Base-by-base conservation (phyloP, 495 filamentous ascomycete genomes). In the Neurospora sp. region DNA sequence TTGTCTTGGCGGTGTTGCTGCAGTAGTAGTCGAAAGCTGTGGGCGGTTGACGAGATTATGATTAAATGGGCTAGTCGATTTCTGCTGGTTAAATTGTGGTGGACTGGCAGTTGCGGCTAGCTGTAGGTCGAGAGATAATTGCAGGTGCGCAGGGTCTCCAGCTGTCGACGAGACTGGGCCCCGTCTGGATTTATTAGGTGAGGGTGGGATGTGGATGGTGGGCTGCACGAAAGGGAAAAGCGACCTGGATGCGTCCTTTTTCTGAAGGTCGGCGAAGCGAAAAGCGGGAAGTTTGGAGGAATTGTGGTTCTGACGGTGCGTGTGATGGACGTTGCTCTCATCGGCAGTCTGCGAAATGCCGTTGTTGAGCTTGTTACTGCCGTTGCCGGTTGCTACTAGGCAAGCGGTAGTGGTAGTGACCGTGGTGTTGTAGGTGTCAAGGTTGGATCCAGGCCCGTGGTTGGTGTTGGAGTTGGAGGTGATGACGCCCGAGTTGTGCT, bases 251-350 rank as follows among this genome's bases (percentile, higher is more conserved):
- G 79, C 73, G 70, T 84, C 79, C 72, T 82, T 83, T 71, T 82
- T 83, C 53, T 37, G 35, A 37, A 83, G 78, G 78, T 86, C 85
- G 70, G 80, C 81, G 74, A 86, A 85, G 53, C 85, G 83, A 73
- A 80, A 86, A 37, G 84, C 79, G 35, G 85, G 84, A 70, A 86
- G 78, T 71, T 85, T 86, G 70, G 83, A 85, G 16, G 83, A 84
- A 41, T 82, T 86, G 76, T 86, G 81, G 73, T 77, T 83, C 70
- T 84, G 83, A 74, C 85, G 84, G 73, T 86, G 83, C 39, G 81
- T 76, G 74, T 86, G 83, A 65, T 65, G 53, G 31, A 61, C 14
- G 53, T 35, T 61, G 27, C 14, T 35, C 6, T 65, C 53, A 37
- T 8, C 27, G 16, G 6, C 14, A 65, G 27, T 37, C 53, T 14